These are phyloP conservation scores for Kokia cookei DNA, from an alignment of 441 rosid species.

Conservation along the genomic window DNA sequence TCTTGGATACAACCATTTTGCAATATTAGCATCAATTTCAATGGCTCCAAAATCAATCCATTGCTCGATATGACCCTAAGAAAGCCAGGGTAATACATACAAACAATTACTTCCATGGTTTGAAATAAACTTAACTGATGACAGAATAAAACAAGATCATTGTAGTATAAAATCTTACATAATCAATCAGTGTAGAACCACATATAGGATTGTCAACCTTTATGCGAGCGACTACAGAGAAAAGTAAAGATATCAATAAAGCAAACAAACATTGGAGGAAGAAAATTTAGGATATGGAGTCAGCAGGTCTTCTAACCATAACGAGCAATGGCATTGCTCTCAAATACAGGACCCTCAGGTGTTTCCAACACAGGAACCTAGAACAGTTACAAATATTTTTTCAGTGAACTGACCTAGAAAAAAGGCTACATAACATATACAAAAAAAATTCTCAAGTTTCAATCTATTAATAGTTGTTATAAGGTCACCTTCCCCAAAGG, in stretches of 20 bases:
- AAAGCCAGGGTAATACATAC: neutral
- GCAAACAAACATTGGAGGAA: neutral
- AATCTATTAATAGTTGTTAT: neutral
- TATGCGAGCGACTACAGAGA: constrained; percentile 43
- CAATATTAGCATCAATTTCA: constrained; percentile 62
- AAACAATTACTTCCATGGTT: neutral
- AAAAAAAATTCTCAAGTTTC: neutral
- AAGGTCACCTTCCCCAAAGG: constrained; percentile 77
- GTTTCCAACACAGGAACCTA: constrained; percentile 88
- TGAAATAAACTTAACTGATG: neutral
- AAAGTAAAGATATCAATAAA: constrained; percentile 1
- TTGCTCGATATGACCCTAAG: constrained; percentile 77
- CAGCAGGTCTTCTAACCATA: constrained; percentile 41
- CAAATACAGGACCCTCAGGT: constrained; percentile 77
- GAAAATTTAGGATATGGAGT: neutral
- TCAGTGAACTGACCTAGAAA: neutral
- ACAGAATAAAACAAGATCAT: neutral
- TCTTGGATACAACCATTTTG: constrained; percentile 58
- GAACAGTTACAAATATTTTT: neutral
- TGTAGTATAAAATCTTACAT: constrained; percentile 30
- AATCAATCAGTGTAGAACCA: constrained; percentile 63
- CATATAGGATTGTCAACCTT: constrained; percentile 52
- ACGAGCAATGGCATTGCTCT: constrained; percentile 94
- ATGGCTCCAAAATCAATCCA: constrained; percentile 80
- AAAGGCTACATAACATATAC: neutral